Base-by-base conservation (phyloP, 2,329 filamentous ascomycete species). In the Phialophora verrucosa region DNA sequence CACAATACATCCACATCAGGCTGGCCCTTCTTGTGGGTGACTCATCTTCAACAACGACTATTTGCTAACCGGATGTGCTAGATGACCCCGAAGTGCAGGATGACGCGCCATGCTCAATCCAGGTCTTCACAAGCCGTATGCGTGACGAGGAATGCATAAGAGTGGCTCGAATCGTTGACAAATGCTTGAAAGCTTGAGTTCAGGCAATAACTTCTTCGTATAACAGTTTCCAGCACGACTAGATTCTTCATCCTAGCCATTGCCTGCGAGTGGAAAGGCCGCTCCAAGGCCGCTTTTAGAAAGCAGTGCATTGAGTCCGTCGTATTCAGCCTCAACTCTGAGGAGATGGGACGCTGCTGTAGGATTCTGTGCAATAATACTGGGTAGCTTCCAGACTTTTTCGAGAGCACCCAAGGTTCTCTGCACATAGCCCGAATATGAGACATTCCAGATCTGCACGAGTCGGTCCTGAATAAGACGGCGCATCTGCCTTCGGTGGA, bases 91-190 rank as follows among this genome's bases (percentile, higher is more conserved):
- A 72, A n/a, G 38, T 67, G 8, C 65, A 75, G 14, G 58, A 76
- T 65, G 75, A 73, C 1, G 71, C 74, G 7, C 75, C 75, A 5
- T 74, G 72, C 55, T 72, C 73, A 7, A 69, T 75, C 49, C 74
- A 76, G 50, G 50, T 75, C 1, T 74, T 75, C 29, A 74, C 74
- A 5, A 71, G 68, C 11, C 69, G 68, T 3, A 71, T 76, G 67
- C 71, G 71, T 20, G 75, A 76, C 59, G 75, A 76, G 51, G 74
- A 76, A 57, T 75, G 74, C 54, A 54, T 76, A 38, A 64, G 70
- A 20, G 72, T 73, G 62, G 69, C 74, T 7, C 72, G 71, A 49
- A 63, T 72, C 7, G 71, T 76, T n/a, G 74, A 76, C 29, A 59
- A 63, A 38, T 72, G 71, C 49, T 61, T 76, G 27, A 75, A 69